Percentiles rank a stretch among this genome's conserved stretches.
Conservation (phyloP, 176 grass and related monocot genomes). For the Dendrocalamus sinicus region DNA sequence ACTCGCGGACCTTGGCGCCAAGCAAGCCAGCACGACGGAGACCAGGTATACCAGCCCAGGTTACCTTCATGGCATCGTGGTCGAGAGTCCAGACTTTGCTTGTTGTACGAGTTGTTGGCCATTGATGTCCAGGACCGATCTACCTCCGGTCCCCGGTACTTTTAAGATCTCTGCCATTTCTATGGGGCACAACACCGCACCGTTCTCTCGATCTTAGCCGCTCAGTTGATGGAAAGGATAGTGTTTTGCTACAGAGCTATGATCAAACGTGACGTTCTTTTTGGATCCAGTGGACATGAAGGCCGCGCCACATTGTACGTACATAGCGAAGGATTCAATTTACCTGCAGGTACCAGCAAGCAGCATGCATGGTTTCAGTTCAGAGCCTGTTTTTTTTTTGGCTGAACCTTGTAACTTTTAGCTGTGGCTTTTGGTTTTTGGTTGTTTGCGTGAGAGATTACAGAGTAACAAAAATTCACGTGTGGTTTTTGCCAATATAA, state of each 20-base stretch:
- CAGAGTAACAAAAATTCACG: no score
- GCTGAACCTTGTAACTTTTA: no score
- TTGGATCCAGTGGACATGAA: neutral
- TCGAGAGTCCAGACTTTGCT: neutral
- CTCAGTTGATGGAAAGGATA: neutral
- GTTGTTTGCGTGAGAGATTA: no score
- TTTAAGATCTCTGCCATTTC: neutral
- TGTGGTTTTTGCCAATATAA: no score
- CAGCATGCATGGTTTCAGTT: neutral
- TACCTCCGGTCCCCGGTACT: neutral
- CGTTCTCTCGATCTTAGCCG: neutral
- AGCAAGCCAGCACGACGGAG: neutral
- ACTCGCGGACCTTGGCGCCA: neutral
- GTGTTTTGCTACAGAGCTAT: neutral
- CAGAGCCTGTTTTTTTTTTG: neutral
- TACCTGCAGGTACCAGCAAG: neutral
- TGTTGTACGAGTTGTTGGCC: neutral
- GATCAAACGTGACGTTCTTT: neutral
- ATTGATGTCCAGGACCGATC: neutral
- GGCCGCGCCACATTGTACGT: neutral
- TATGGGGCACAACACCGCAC: neutral
- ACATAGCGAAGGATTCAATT: neutral
- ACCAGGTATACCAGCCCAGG: neutral
- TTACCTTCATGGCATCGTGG: neutral
- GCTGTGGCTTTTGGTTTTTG: no score